A percentile compares a stretch with the other conserved stretches of the same genome.
phyloP scores from a whole-genome alignment of 495 filamentous ascomycete genomes.

The Penicillium pulvis region DNA sequence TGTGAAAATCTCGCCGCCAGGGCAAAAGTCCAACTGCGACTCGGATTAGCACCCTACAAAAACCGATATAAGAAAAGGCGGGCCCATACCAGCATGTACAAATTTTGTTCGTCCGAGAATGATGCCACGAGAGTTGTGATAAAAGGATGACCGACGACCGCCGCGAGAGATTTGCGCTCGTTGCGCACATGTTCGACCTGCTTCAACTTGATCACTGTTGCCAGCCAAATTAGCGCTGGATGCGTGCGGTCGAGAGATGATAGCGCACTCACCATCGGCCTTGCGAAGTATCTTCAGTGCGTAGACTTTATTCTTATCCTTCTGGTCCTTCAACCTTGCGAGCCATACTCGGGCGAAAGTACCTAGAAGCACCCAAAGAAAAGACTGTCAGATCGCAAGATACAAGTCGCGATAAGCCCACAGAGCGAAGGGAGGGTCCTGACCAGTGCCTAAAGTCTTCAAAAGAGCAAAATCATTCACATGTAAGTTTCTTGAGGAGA shows the following conservation, averaged over 20 bases:
- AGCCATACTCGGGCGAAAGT: slow-evolving; percentile 97
- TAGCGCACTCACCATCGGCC: slow-evolving; percentile 60
- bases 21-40: slow-evolving; percentile 77
- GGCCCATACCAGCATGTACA: slow-evolving; percentile 82
- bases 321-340: slow-evolving; percentile 62
- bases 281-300: slow-evolving; percentile 94
- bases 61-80: slow-evolving; percentile 4
- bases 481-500: slow-evolving; percentile 54
- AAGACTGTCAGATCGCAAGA: slow-evolving; percentile 34
- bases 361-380: slow-evolving; percentile 53
- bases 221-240: slow-evolving; percentile 12
- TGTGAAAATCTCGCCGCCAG: slow-evolving; percentile 93
- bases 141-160: slow-evolving; percentile 90
- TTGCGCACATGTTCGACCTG: slow-evolving; percentile 97
- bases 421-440: slow-evolving; percentile 11
- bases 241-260: not conserved
- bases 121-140: slow-evolving; percentile 89
- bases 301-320: slow-evolving; percentile 72
- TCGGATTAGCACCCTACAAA: slow-evolving; percentile 22
- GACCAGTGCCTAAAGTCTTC: slow-evolving; percentile 90
- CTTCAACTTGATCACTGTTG: slow-evolving; percentile 86
- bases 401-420: slow-evolving; percentile 25
- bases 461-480: slow-evolving; percentile 80
- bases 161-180: slow-evolving; percentile 83
- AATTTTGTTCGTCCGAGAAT: slow-evolving; percentile 83